Evolutionary conservation across 495 filamentous ascomycete species (phyloP).

Genomic region (Penicillium argentinense): DNA sequence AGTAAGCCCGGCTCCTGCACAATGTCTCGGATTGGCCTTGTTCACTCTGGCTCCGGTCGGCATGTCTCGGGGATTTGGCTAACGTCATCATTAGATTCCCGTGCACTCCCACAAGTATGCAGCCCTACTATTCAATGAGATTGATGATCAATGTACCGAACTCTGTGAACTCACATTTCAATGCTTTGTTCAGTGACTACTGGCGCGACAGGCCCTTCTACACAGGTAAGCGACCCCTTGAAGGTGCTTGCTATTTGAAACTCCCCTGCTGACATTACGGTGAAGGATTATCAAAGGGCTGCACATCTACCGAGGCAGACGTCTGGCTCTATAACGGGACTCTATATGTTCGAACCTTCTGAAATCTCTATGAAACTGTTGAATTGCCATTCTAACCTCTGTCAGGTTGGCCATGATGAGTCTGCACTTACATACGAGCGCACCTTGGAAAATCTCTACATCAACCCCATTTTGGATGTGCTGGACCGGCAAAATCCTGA

Average conservation of each 20-base stretch:
- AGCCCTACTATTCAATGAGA: not conserved
- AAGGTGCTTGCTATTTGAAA: not conserved
- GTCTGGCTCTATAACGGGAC: slow-evolving; percentile 78
- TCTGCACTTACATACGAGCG: slow-evolving; percentile 48
- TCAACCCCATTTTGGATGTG: slow-evolving; percentile 55
- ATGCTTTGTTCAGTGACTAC: slow-evolving; percentile 33
- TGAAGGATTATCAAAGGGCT: slow-evolving; percentile 56
- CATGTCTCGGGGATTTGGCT: too few species aligned
- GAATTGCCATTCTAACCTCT: not conserved
- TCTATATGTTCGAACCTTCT: slow-evolving; percentile 43
- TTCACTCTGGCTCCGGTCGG: too few species aligned
- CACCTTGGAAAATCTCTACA: slow-evolving; percentile 56
- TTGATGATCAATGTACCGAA: not conserved
- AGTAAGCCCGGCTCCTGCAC: slow-evolving; percentile 28
- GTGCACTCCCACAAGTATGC: slow-evolving; percentile 47
- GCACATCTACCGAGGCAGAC: slow-evolving; percentile 77
- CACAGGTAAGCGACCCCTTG: slow-evolving; percentile 31
- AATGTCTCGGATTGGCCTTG: too few species aligned
- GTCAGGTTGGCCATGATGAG: slow-evolving; percentile 55
- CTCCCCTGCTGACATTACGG: not conserved
- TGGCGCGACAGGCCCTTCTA: slow-evolving; percentile 52
- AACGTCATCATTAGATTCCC: slow-evolving; percentile 37
- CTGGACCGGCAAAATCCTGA: slow-evolving; percentile 50
- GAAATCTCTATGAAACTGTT: not conserved
- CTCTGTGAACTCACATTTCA: not conserved